Evolutionary conservation across 805 yeast genomes (phyloP).

Genomic region (Debaryomyces maramus): DNA sequence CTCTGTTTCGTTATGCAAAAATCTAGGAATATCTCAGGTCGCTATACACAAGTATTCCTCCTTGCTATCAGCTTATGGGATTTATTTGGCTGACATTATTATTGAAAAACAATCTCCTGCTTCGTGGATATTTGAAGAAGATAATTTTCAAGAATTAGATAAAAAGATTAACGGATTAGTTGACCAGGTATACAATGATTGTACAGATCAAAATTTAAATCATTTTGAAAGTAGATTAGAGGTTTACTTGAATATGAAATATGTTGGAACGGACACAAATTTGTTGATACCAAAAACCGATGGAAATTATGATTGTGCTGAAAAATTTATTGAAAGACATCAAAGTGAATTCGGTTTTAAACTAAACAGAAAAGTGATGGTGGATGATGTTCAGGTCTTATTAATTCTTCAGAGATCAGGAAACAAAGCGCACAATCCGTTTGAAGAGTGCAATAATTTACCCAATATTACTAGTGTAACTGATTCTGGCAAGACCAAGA

Average conservation of each 20-base stretch:
- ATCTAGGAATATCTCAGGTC: constrained; percentile 66
- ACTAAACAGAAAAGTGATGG: constrained; percentile 11
- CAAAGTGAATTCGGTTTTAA: constrained; percentile 12
- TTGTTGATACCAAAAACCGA: constrained; percentile 52
- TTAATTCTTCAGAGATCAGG: constrained; percentile 56
- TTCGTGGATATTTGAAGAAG: constrained; percentile 39
- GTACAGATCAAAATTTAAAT: not conserved
- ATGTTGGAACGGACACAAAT: constrained; percentile 81
- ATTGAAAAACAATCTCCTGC: constrained; percentile 76
- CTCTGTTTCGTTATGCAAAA: constrained; percentile 73
- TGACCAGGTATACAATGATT: constrained; percentile 13
- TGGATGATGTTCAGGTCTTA: constrained; percentile 10
- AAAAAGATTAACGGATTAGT: constrained; percentile 11
- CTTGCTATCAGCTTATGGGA: constrained; percentile 83
- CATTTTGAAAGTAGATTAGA: constrained; percentile 42
- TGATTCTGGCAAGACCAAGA: constrained; percentile 53
- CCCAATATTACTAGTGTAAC: constrained; percentile 4
- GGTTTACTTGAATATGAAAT: constrained; percentile 66
- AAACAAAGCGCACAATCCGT: constrained; percentile 18
- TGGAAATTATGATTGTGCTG: constrained; percentile 5
- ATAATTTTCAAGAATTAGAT: constrained; percentile 12
- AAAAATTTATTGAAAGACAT: constrained; percentile 7
- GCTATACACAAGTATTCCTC: constrained; percentile 81
- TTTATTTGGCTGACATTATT: constrained; percentile 82
- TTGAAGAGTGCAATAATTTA: constrained; percentile 13